Percentiles rank a stretch among this genome's conserved stretches.
These are phyloP conservation scores for Raphanus hybrid DNA, from an alignment of 441 rosid species.

Conservation along the genomic window DNA sequence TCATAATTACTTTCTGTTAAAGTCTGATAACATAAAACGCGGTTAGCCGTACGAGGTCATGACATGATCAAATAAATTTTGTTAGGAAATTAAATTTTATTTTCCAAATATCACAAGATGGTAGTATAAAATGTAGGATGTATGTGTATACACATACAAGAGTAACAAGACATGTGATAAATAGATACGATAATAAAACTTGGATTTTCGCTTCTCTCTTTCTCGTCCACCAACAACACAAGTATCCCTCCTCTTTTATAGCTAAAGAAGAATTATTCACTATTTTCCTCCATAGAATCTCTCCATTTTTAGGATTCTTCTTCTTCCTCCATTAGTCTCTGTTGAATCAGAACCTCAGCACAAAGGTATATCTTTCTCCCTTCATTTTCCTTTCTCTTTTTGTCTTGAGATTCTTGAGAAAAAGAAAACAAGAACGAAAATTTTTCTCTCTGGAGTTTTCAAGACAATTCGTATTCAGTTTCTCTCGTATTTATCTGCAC, in stretches of 20 bases:
- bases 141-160: not conserved
- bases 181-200: slow-evolving; percentile 12
- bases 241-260: slow-evolving; percentile 26
- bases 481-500: slow-evolving; percentile 6
- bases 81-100: not conserved
- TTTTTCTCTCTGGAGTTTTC: slow-evolving; percentile 9
- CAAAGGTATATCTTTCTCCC: slow-evolving; percentile 18
- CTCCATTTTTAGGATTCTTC: slow-evolving; percentile 34
- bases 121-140: not conserved
- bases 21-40: not conserved
- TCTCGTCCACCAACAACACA: slow-evolving; percentile 37
- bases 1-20: not conserved
- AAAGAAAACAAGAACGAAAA: not conserved
- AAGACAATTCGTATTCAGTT: slow-evolving; percentile 21
- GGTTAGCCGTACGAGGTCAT: not conserved
- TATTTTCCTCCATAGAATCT: slow-evolving; percentile 22
- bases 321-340: slow-evolving; percentile 23
- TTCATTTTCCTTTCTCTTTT: slow-evolving; percentile 1
- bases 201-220: slow-evolving; percentile 26
- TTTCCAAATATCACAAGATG: not conserved
- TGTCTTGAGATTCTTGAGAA: slow-evolving; percentile 31
- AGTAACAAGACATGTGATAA: not conserved
- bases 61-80: not conserved
- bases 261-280: not conserved
- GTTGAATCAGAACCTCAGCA: slow-evolving; percentile 30